These are phyloP conservation scores for Fistulifera solaris DNA, from an alignment of 108 stramenopile genomes.

Conservation along the genomic window DNA sequence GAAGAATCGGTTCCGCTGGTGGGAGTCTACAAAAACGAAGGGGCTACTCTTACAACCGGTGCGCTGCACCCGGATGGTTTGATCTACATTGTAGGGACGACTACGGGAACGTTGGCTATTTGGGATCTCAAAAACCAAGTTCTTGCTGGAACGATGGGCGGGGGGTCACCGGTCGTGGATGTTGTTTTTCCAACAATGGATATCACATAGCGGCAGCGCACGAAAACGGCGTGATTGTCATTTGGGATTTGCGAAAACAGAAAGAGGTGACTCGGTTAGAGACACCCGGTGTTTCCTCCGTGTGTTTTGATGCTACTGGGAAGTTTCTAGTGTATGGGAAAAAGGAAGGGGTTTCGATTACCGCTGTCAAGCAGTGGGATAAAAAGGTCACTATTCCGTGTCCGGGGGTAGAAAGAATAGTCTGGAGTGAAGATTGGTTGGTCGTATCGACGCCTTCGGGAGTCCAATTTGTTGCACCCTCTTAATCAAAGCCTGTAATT, in stretches of 20 bases:
- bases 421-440: no score
- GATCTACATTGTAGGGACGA: constrained; percentile 61
- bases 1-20: constrained; percentile 11
- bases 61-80: constrained; percentile 89
- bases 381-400: constrained; percentile 6
- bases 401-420: no score
- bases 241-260: constrained; percentile 87
- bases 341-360: constrained; percentile 33
- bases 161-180: constrained; percentile 32
- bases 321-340: constrained; percentile 64
- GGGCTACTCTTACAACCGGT: constrained; percentile 29
- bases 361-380: constrained; percentile 74
- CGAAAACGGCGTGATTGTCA: constrained; percentile 29
- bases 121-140: constrained; percentile 83
- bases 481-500: no score
- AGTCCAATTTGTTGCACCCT: no score
- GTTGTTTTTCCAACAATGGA: constrained; percentile 85
- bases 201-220: constrained; percentile 59
- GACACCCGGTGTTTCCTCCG: constrained; percentile 9
- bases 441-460: no score
- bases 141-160: constrained; percentile 27
- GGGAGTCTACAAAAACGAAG: constrained; percentile 12
- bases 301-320: constrained; percentile 58
- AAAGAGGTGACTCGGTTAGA: constrained; percentile 13
- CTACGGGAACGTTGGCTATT: constrained; percentile 39